Percentiles rank a stretch among this genome's conserved stretches.
Evolutionary conservation across 139 green algal genomes (phyloP).

Genomic region (Pleodorina starrii): DNA sequence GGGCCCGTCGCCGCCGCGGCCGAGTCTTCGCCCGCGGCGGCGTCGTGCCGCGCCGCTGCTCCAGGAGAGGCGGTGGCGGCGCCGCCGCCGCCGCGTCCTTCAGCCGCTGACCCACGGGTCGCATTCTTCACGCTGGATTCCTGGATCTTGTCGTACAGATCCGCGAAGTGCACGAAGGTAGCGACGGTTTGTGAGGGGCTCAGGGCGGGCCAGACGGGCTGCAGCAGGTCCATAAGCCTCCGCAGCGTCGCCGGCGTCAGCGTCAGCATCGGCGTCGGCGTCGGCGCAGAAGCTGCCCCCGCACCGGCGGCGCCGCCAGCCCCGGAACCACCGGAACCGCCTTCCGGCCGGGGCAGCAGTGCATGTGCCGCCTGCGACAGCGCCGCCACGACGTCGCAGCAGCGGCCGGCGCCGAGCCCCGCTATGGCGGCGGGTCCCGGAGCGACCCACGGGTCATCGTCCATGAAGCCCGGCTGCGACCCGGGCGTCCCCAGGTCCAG

Average conservation of each 20-base stretch:
- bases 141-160: not conserved
- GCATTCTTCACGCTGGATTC: not conserved
- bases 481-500: not conserved
- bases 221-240: not conserved
- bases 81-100: not conserved
- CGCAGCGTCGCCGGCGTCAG: slow-evolving; percentile 18
- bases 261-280: not conserved
- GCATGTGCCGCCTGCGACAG: not conserved
- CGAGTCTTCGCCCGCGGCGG: not conserved
- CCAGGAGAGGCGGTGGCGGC: not conserved
- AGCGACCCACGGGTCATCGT: no score
- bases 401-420: not conserved
- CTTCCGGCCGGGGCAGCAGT: not conserved
- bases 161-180: not conserved
- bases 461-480: not conserved
- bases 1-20: not conserved
- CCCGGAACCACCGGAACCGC: not conserved
- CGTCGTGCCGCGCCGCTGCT: not conserved
- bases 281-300: not conserved
- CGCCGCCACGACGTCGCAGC: not conserved
- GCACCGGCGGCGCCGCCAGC: slow-evolving; percentile 7
- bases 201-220: not conserved
- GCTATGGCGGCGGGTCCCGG: no score
- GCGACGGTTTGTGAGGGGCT: not conserved
- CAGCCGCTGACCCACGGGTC: not conserved